phyloP scores from a whole-genome alignment of 2,329 filamentous ascomycete genomes.

The Byssothecium circinans region DNA sequence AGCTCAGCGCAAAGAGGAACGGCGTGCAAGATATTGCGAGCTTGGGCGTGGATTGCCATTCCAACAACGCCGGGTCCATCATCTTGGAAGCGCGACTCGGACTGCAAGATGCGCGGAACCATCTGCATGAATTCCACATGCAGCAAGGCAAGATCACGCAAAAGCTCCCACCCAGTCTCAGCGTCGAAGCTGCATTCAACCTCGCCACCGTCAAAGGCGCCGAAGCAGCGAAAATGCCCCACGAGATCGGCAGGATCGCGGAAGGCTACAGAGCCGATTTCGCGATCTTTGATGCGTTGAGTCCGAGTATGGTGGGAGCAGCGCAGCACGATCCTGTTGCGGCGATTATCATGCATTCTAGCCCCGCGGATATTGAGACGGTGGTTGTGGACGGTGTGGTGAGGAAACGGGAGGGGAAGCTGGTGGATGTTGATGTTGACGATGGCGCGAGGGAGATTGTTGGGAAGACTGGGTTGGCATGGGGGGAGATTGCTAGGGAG shows the following conservation, averaged over 20 bases:
- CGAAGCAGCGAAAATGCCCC: slow-evolving; percentile 46
- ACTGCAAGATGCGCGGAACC: slow-evolving; percentile 51
- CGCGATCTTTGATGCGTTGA: slow-evolving; percentile 50
- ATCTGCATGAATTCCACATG: slow-evolving; percentile 48
- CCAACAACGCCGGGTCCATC: slow-evolving; percentile 53
- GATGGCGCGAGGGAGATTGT: slow-evolving; percentile 17
- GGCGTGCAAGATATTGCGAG: slow-evolving; percentile 46
- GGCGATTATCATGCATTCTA: slow-evolving; percentile 49
- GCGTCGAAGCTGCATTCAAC: slow-evolving; percentile 52
- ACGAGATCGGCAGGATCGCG: slow-evolving; percentile 49
- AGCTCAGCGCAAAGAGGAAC: slow-evolving; percentile 14
- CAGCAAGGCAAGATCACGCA: slow-evolving; percentile 48
- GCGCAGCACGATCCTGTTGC: slow-evolving; percentile 48
- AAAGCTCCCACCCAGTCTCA: slow-evolving; percentile 49
- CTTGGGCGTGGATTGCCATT: slow-evolving; percentile 59
- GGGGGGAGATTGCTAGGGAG: slow-evolving; percentile 35
- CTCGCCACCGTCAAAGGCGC: slow-evolving; percentile 54
- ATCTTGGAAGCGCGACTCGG: slow-evolving; percentile 54
- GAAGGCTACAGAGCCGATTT: slow-evolving; percentile 54
- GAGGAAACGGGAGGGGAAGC: slow-evolving; percentile 41
- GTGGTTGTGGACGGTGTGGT: slow-evolving; percentile 50
- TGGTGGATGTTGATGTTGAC: slow-evolving; percentile 30
- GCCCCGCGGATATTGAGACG: slow-evolving; percentile 45
- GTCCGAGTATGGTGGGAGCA: slow-evolving; percentile 47
- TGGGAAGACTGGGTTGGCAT: slow-evolving; percentile 22